A percentile compares a stretch with the other conserved stretches of the same genome.
Evolutionary conservation across 495 filamentous ascomycete genomes (phyloP).

Genomic region (Penicillium silybi): DNA sequence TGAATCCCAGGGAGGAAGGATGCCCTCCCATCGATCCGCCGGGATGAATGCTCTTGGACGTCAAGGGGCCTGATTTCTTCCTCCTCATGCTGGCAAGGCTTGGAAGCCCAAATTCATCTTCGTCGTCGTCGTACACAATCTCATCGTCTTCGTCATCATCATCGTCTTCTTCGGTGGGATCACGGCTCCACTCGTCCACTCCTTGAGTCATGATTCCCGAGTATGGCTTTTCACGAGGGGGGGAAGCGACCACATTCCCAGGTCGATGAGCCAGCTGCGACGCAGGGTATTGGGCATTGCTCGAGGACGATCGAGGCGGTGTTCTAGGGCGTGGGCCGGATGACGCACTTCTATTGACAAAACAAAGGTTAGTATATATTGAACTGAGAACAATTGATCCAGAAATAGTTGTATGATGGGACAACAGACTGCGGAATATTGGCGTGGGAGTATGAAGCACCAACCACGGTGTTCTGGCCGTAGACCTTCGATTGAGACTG

Average conservation of each 20-base stretch:
- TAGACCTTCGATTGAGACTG: constrained; percentile 46
- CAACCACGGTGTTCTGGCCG: constrained; percentile 78
- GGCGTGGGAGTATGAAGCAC: constrained; percentile 93
- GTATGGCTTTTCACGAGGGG: constrained; percentile 63
- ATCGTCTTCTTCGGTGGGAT: constrained; percentile 49
- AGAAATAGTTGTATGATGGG: neutral
- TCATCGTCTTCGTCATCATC: constrained; percentile 60
- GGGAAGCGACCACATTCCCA: constrained; percentile 49
- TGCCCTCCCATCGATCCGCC: constrained; percentile 32
- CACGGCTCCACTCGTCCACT: constrained; percentile 69
- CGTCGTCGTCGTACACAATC: constrained; percentile 77
- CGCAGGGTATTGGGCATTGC: constrained; percentile 34
- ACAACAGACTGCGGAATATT: constrained; percentile 86
- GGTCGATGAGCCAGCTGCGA: constrained; percentile 53
- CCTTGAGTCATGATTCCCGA: constrained; percentile 70
- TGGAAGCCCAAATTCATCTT: constrained; percentile 91
- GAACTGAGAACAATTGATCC: neutral
- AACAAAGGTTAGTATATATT: constrained; percentile 13
- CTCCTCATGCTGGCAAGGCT: constrained; percentile 84
- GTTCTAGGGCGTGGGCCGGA: constrained; percentile 57
- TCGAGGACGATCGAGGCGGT: constrained; percentile 50
- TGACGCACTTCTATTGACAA: constrained; percentile 45
- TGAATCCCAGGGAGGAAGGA: constrained; percentile 33
- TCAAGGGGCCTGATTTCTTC: constrained; percentile 51
- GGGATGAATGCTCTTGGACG: constrained; percentile 41